phyloP scores from a whole-genome alignment of 371 early-diverging fungal genomes.

The Smittium culicis region DNA sequence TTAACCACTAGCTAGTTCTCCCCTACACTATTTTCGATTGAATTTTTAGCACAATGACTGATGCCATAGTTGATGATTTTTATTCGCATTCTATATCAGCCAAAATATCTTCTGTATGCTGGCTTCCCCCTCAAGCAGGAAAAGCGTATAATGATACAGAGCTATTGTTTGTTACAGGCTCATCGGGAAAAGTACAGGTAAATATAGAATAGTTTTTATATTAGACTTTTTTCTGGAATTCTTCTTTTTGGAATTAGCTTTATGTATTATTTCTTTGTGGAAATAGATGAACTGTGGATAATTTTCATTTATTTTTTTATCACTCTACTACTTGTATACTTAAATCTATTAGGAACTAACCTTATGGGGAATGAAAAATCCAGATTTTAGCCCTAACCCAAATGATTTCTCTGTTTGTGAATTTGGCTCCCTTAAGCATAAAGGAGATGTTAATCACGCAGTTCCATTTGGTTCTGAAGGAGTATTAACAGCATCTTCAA shows the following conservation, averaged over 20 bases:
- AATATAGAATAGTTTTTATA: too few species aligned
- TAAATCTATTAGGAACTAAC: constrained; percentile 3
- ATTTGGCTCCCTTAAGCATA: constrained; percentile 4
- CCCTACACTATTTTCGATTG: too few species aligned
- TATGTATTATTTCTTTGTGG: too few species aligned
- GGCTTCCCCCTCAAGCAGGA: constrained; percentile 9
- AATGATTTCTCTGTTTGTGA: not conserved
- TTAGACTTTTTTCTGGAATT: too few species aligned
- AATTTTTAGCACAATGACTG: too few species aligned
- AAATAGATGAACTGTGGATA: too few species aligned
- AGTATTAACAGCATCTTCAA: constrained; percentile 4
- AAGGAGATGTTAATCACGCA: constrained; percentile 9
- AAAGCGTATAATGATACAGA: constrained; percentile 8
- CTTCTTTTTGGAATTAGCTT: not conserved
- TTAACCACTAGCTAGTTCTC: too few species aligned
- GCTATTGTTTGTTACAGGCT: constrained; percentile 5
- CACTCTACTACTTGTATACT: too few species aligned
- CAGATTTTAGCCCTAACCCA: not conserved
- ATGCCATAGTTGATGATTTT: constrained; percentile 3
- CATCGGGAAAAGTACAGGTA: constrained; percentile 7
- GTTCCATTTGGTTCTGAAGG: not conserved
- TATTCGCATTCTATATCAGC: not conserved
- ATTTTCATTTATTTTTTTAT: too few species aligned
- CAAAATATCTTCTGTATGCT: not conserved
- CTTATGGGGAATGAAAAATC: constrained; percentile 10